Base-by-base conservation (phyloP, 2,329 filamentous ascomycete species). In the Fusarium guadeloupense region DNA sequence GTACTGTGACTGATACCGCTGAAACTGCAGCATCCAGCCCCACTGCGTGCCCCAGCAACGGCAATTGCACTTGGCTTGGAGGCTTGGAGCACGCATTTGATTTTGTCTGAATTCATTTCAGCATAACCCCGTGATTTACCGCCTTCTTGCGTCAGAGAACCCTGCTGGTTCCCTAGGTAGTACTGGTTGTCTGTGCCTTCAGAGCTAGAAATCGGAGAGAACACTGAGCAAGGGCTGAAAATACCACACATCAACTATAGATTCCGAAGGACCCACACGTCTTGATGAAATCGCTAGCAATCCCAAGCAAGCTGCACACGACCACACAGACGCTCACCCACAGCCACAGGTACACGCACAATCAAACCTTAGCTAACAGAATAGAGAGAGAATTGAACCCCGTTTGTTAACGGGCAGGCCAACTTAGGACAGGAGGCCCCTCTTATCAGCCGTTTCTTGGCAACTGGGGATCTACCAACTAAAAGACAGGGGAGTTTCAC, bases 401-500 rank as follows among this genome's bases (percentile, higher is more conserved):
- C 13, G 25, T 34, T 40, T 35, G 28, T 35, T 23, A n/a, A n/a
- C n/a, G n/a, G n/a, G n/a, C n/a, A n/a, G n/a, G n/a, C n/a, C n/a
- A n/a, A n/a, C n/a, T n/a, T n/a, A n/a, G n/a, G n/a, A n/a, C n/a
- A n/a, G n/a, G n/a, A n/a, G n/a, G n/a, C 21, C 57, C 25, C 37
- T 26, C 37, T 42, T 34, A 33, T 33, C 30, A 42, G 44, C 54
- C 33, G 42, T 56, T 35, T 20, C 35, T 50, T 33, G 46, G 34
- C 19, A 41, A 51, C 42, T 41, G 25, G 34, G 28, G 40, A 46
- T 40, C 41, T 44, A 44, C 42, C 40, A 42, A 13, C 39, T 28
- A 66, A 71, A 69, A 66, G 70, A 74, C 75, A 75, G 69, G 72
- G 72, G 72, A 45, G 57, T 42, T 54, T 40, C 14, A 21, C 31